Conservation (phyloP, 2,329 filamentous ascomycete genomes). For the Trichoderma sp. region DNA sequence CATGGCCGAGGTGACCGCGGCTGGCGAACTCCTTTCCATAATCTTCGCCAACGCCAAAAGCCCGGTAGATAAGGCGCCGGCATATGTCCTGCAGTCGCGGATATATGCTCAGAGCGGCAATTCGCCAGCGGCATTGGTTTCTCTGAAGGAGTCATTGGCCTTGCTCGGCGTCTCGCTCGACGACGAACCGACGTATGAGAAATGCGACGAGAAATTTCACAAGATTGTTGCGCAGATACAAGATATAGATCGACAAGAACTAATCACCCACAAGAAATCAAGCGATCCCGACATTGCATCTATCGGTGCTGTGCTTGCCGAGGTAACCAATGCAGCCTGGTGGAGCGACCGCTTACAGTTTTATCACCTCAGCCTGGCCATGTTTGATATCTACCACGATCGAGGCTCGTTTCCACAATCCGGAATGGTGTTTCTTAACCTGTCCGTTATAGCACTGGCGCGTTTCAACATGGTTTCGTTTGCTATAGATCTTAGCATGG, state of each 20-base stretch:
- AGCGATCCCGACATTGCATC: conserved; percentile 59
- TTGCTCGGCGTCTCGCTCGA: conserved; percentile 69
- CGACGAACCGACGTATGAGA: conserved; percentile 67
- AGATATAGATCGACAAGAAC: conserved; percentile 52
- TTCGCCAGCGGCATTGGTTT: conserved; percentile 65
- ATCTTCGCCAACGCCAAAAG: conserved; percentile 71
- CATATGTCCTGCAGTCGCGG: conserved; percentile 79
- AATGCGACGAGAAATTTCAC: conserved; percentile 75
- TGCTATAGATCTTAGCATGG: conserved; percentile 63
- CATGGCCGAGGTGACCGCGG: conserved; percentile 69
- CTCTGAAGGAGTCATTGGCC: conserved; percentile 69
- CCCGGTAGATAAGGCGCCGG: conserved; percentile 77
- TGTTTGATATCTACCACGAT: conserved; percentile 66
- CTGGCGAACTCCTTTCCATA: conserved; percentile 66
- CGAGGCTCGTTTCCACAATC: conserved; percentile 69
- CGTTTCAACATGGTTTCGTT: conserved; percentile 72
- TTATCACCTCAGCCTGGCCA: conserved; percentile 67
- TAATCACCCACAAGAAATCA: conserved; percentile 46
- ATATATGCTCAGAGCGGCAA: conserved; percentile 76
- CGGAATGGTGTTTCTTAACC: conserved; percentile 66
- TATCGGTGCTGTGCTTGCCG: conserved; percentile 68
- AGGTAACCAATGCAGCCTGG: conserved; percentile 69
- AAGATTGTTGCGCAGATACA: conserved; percentile 61
- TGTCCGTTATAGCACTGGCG: conserved; percentile 66
- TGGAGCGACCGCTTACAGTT: conserved; percentile 74